Percentiles rank a stretch among this genome's conserved stretches.
Evolutionary conservation across 2,329 filamentous ascomycete species (phyloP).

Genomic region (Aquanectria penicillioides): DNA sequence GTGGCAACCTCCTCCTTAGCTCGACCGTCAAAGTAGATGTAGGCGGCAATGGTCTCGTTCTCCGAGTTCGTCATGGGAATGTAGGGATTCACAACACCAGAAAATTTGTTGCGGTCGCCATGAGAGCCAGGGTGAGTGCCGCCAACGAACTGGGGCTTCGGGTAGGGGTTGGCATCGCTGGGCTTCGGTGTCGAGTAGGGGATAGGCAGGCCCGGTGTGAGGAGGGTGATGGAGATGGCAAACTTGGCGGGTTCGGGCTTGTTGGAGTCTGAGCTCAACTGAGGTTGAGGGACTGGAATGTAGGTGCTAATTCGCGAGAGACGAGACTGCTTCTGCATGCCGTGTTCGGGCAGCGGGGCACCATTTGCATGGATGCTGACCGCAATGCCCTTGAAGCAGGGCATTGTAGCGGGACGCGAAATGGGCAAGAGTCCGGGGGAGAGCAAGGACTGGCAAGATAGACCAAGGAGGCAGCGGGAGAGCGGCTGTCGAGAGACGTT

Average conservation of each 20-base stretch:
- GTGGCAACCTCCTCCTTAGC: conserved; percentile 98
- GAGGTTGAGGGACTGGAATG: conserved; percentile 92
- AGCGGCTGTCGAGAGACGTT: neutral
- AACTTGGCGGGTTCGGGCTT: conserved; percentile 95
- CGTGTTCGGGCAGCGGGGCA: conserved; percentile 88
- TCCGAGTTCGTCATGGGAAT: conserved; percentile 90
- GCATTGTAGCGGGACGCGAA: conserved; percentile 66
- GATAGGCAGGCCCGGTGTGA: conserved; percentile 87
- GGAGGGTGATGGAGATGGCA: conserved; percentile 95
- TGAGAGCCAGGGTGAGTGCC: conserved; percentile 66
- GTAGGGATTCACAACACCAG: conserved; percentile 80
- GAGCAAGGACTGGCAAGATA: conserved; percentile 16
- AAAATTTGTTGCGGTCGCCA: conserved; percentile 57
- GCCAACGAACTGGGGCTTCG: conserved; percentile 84
- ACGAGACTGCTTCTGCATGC: conserved; percentile 92
- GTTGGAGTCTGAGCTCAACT: conserved; percentile 68
- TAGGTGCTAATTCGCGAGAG: conserved; percentile 95
- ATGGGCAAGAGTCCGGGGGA: conserved; percentile 10
- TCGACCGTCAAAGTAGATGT: conserved; percentile 98
- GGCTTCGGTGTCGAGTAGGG: conserved; percentile 92
- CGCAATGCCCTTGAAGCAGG: conserved; percentile 99
- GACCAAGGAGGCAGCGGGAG: conserved; percentile 14
- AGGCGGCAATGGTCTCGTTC: conserved; percentile 97
- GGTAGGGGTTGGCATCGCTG: conserved; percentile 78
- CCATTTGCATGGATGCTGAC: conserved; percentile 91